phyloP scores from a whole-genome alignment of 495 filamentous ascomycete genomes.

The Neurospora cerealis region DNA sequence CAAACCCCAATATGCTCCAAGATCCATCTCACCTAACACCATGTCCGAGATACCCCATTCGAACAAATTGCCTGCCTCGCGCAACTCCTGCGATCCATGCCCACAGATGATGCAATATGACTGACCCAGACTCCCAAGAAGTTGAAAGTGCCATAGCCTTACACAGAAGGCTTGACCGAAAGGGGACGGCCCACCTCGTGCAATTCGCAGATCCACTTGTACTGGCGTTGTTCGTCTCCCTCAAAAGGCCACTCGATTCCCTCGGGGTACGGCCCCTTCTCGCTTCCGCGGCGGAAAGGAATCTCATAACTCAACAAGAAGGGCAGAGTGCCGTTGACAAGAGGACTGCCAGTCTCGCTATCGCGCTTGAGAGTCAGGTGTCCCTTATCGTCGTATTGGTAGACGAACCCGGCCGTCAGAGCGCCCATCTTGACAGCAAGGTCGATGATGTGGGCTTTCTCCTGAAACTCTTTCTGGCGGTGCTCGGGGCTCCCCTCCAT shows the following conservation, averaged over 20 bases:
- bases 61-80: background rate
- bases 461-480: background rate
- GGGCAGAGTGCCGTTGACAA: background rate
- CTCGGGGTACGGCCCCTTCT: background rate
- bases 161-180: background rate
- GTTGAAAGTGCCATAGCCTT: background rate
- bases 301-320: background rate
- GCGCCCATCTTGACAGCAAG: background rate
- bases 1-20: background rate
- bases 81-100: background rate
- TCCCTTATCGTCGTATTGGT: background rate
- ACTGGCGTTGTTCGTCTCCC: background rate
- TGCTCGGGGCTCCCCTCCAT: background rate
- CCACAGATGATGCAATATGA: background rate
- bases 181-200: background rate
- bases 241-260: background rate
- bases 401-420: background rate
- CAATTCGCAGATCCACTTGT: background rate
- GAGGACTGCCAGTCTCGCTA: background rate
- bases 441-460: background rate
- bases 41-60: background rate
- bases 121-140: background rate
- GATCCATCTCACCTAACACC: background rate
- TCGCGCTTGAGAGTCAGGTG: background rate
- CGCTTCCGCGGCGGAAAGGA: background rate